Evolutionary conservation across 2,329 filamentous ascomycete species (phyloP), one percentile per base, ranked within the genome.

Genomic region (Tricladium varicosporioides): DNA sequence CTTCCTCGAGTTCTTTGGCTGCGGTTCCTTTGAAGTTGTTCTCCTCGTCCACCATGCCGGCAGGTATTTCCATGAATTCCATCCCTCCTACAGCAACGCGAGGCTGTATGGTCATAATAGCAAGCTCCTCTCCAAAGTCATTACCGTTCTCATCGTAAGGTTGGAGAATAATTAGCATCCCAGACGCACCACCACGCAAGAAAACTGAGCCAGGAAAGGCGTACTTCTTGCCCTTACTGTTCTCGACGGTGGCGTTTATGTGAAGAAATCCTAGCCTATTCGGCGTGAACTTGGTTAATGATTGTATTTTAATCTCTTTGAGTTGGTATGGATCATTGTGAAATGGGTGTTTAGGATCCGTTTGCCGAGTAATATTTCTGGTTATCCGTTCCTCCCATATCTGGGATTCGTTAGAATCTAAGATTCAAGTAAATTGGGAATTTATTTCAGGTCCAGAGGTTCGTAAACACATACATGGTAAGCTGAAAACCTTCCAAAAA

Each of bases 1-100:
- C 84, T 71, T 86, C 83, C 58, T 80, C 60, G 9, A 87, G 83
- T 72, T 87, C 84, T 63, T 75, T 77, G 2, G 83, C 83, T 1
- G 83, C 84, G 0, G 76, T 75, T 19, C 84, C 83, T 11, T 76
- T 75, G 65, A 86, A 86, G 27, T 73, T 78, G 0, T 78, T 27
- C 22, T 27, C 80, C 13, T 77, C 76, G 63, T 84, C 79, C 2
- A 85, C 76, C 81, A 85, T 80, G 5, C 82, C 79, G 0, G 83
- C 83, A 0, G 83, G 83, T 11, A 86, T 63, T 67, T 86, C 80
- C 2, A 80, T 73, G 60, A 84, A 78, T 40, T 76, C 71, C 27
- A 86, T 67, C n/a, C 79, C 80, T 1, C 79, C 81, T 0, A 75
- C 80, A 0, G 83, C 74, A 2, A 84, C 67, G 47, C 84, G 79